A percentile compares a stretch with the other conserved stretches of the same genome.
These are phyloP conservation scores for Sedum album DNA, from an alignment of 164 flowering plant species.

Conservation along the genomic window DNA sequence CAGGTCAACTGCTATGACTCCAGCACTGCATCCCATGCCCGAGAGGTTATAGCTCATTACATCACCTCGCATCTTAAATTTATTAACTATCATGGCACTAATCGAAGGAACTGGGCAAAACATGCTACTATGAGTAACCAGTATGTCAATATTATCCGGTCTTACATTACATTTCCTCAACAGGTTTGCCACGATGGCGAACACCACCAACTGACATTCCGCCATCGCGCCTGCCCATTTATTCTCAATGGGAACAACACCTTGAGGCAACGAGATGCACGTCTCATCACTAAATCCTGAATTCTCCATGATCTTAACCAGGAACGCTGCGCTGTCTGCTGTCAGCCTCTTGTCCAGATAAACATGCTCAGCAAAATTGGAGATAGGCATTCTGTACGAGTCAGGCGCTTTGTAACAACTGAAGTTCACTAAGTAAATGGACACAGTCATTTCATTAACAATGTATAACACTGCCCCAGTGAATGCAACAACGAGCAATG, in stretches of 20 bases:
- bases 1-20: slow-evolving; percentile 20
- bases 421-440: slow-evolving; percentile 1
- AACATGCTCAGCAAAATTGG: slow-evolving; percentile 1
- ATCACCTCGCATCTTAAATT: slow-evolving; percentile 25
- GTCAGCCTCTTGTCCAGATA: neutral
- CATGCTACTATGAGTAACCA: neutral
- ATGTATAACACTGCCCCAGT: neutral
- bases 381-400: slow-evolving; percentile 5
- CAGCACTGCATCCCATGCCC: slow-evolving; percentile 43
- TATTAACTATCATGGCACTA: neutral
- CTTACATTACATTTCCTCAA: neutral
- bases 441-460: neutral
- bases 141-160: neutral
- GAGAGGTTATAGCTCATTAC: slow-evolving; percentile 29
- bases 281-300: slow-evolving; percentile 2
- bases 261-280: neutral
- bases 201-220: slow-evolving; percentile 2
- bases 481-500: neutral
- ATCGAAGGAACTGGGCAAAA: neutral
- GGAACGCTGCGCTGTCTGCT: slow-evolving; percentile 1
- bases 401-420: slow-evolving; percentile 1
- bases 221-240: neutral
- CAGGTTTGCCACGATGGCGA: neutral
- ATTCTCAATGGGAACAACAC: neutral
- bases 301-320: slow-evolving; percentile 3